A percentile compares a stretch with the other conserved stretches of the same genome.
Conservation (phyloP, 148 eudicot genomes). For the Chenopodium quinoa region DNA sequence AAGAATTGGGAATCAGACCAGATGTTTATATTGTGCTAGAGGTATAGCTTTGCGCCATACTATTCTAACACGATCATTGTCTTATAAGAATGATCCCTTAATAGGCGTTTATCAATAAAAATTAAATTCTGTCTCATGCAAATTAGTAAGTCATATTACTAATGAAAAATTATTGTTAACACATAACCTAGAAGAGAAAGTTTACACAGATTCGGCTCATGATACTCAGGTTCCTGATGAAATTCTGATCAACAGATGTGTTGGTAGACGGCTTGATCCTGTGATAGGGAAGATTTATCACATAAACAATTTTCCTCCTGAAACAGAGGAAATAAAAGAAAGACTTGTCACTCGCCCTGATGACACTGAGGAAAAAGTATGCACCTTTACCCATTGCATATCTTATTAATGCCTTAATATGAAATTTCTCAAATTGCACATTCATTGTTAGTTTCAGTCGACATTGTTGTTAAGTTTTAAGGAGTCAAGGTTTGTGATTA, state of each 20-base stretch:
- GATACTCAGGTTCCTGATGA: conserved; percentile 89
- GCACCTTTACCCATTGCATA: neutral
- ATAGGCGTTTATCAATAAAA: neutral
- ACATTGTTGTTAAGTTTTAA: too few relatives aligned
- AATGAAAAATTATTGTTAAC: neutral
- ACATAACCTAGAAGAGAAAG: conserved; percentile 9
- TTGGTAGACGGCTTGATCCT: conserved; percentile 94
- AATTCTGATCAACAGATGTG: conserved; percentile 84
- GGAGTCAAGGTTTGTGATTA: neutral
- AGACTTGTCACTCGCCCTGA: conserved; percentile 89
- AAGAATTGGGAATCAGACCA: conserved; percentile 70
- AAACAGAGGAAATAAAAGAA: conserved; percentile 69
- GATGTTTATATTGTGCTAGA: conserved; percentile 77
- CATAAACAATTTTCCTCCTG: conserved; percentile 70
- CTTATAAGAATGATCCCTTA: neutral
- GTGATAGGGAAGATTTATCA: conserved; percentile 89
- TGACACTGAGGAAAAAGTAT: conserved; percentile 87
- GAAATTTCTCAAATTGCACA: neutral
- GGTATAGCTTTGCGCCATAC: conserved; percentile 33
- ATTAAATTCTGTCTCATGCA: neutral
- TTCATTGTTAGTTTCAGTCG: neutral
- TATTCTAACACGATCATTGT: neutral
- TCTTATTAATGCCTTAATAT: neutral
- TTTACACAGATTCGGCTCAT: conserved; percentile 28
- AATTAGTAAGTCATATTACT: neutral